Evolutionary conservation across 2,329 filamentous ascomycete species (phyloP).

Genomic region (Clarireedia homoeocarpa): DNA sequence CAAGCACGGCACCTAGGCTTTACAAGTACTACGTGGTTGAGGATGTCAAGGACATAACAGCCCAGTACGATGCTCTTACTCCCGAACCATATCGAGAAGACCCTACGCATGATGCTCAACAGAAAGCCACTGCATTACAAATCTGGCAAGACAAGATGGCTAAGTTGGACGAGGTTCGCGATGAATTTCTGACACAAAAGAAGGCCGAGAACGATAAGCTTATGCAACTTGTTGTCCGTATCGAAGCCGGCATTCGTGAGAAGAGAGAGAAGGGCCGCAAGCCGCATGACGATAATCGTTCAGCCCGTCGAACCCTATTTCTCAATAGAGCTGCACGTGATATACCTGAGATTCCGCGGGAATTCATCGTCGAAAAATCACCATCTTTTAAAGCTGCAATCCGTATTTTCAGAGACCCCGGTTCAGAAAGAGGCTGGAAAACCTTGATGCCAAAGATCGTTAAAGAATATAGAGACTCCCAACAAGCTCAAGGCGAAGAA

Average conservation of each 20-base stretch:
- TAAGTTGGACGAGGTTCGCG: slow-evolving; percentile 18
- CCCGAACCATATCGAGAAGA: slow-evolving; percentile 21
- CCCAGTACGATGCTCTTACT: slow-evolving; percentile 23
- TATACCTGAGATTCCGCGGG: slow-evolving; percentile 20
- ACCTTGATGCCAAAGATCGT: slow-evolving; percentile 27
- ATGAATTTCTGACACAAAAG: slow-evolving; percentile 19
- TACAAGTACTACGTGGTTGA: slow-evolving; percentile 24
- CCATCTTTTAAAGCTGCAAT: slow-evolving; percentile 25
- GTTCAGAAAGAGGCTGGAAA: slow-evolving; percentile 27
- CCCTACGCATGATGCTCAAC: slow-evolving; percentile 18
- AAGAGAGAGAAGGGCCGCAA: slow-evolving; percentile 18
- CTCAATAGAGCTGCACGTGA: slow-evolving; percentile 21
- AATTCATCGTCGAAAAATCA: slow-evolving; percentile 22
- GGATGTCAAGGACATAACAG: slow-evolving; percentile 22
- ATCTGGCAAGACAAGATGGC: slow-evolving; percentile 18
- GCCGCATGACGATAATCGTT: slow-evolving; percentile 22
- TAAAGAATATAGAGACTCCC: slow-evolving; percentile 16
- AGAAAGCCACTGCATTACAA: slow-evolving; percentile 19
- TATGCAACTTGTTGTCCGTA: slow-evolving; percentile 24
- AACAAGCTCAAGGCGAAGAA: not conserved
- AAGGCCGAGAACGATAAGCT: slow-evolving; percentile 24
- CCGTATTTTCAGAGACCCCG: slow-evolving; percentile 25
- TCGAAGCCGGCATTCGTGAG: slow-evolving; percentile 21
- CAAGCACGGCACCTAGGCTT: slow-evolving; percentile 15
- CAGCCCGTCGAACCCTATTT: slow-evolving; percentile 23